A percentile compares a stretch with the other conserved stretches of the same genome.
These are phyloP conservation scores for Corrigiola litoralis DNA, from an alignment of 179 eudicot genomes.

Conservation along the genomic window DNA sequence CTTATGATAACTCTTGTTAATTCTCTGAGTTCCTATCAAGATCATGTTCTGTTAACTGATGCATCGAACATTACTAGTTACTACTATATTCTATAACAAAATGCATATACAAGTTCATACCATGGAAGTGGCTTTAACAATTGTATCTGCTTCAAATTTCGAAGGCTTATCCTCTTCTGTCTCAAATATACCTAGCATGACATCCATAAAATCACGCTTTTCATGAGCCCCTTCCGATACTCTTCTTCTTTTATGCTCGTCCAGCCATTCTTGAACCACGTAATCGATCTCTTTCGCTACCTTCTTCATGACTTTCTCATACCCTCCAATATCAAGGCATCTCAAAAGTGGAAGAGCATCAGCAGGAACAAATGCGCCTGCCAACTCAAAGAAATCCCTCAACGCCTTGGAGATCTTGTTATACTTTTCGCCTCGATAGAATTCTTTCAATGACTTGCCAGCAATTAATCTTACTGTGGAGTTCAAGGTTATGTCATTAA, in stretches of 20 bases:
- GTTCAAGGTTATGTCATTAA: constrained; percentile 11
- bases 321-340: no score
- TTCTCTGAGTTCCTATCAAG: no score
- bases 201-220: constrained; percentile 23
- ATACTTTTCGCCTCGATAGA: background rate
- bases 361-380: constrained; percentile 6
- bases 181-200: background rate
- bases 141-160: background rate
- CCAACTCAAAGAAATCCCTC: constrained; percentile 15
- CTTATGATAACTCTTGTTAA: no score
- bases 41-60: no score
- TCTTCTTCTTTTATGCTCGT: constrained; percentile 18
- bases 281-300: no score
- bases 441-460: constrained; percentile 11
- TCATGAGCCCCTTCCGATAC: background rate
- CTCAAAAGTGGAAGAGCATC: constrained; percentile 23
- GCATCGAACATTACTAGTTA: no score
- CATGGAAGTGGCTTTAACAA: constrained; percentile 3
- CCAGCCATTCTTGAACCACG: constrained; percentile 22
- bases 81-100: no score
- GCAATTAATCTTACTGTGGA: constrained; percentile 7
- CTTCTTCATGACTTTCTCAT: no score
- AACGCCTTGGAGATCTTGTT: background rate
- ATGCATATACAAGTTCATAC: no score
- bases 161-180: background rate